Base-by-base conservation (phyloP, 2,329 filamentous ascomycete species). In the Venturia effusa region DNA sequence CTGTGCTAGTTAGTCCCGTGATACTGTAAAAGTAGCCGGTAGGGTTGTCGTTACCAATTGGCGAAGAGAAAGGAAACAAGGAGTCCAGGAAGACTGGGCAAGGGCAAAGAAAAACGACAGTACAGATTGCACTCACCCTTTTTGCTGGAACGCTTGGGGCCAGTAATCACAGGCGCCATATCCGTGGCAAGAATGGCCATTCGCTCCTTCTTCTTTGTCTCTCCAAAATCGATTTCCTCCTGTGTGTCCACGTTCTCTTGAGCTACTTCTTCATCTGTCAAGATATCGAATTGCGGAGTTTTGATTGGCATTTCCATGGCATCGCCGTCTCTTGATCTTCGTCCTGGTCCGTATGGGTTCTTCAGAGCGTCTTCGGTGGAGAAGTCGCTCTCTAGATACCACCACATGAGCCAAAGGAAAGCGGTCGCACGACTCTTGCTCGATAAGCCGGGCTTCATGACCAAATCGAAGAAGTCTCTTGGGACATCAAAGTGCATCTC, bases 381-480 rank as follows among this genome's bases (percentile, higher is more conserved):
- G 69, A 97, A 97, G 73, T 97, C 91, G 34, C 92, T 96, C 74
- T 99, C 94, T 22, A 99, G 83, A 72, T 99, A 97, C 80, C 94
- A 97, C 94, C 94, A 99, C 86, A 99, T 95, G 67, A 99, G 80
- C 94, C 94, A 99, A 24, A 99, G 78, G 69, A 99, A 99, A 0
- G 93, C 93, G 55, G 80, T 86, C 0, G 94, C 92, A 67, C 94
- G 85, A 66, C 90, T 96, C 68, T 81, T 78, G 75, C 92, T 97
- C 64, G 87, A 90, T 66, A 91, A 83, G 30, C 89, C 88, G 1
- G 88, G 87, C 71, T 90, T 88, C 92, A 97, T 97, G 70, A 99
- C 88, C 19, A 99, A 83, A 71, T 99, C 94, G 74, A 97, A 96
- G 74, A 99, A 97, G 75, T 99, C 94, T 68, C 88, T 84, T 0